Evolutionary conservation across 2,329 filamentous ascomycete species (phyloP).

Genomic region (Penicillium sp.): DNA sequence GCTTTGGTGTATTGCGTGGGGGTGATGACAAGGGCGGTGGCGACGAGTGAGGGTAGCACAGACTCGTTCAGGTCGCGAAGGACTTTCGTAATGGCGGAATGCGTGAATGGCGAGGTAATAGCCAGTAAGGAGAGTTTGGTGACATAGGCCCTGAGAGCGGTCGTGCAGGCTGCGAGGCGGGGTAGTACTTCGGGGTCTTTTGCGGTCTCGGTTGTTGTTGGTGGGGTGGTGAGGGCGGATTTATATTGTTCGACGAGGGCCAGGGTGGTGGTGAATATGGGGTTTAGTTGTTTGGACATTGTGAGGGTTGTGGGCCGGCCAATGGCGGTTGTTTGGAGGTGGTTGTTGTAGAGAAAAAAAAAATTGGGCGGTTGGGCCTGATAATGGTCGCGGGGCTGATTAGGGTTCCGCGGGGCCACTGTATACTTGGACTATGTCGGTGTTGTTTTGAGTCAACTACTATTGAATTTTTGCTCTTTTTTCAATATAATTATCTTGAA

Average conservation of each 20-base stretch:
- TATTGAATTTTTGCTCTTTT: not conserved
- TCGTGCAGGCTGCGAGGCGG: slow-evolving; percentile 70
- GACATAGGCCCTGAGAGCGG: slow-evolving; percentile 75
- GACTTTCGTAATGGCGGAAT: slow-evolving; percentile 70
- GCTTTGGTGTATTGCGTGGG: slow-evolving; percentile 62
- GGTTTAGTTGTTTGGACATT: slow-evolving; percentile 36
- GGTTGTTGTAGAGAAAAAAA: slow-evolving; percentile 23
- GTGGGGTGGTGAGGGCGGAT: slow-evolving; percentile 33
- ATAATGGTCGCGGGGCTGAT: slow-evolving; percentile 31
- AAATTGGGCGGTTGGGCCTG: slow-evolving; percentile 22
- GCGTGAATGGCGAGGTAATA: slow-evolving; percentile 83
- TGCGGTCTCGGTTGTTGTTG: slow-evolving; percentile 12
- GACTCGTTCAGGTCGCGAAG: slow-evolving; percentile 71
- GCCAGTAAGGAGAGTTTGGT: slow-evolving; percentile 87
- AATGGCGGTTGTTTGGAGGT: slow-evolving; percentile 2
- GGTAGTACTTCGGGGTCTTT: slow-evolving; percentile 53
- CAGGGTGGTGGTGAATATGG: slow-evolving; percentile 35
- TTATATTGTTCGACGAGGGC: slow-evolving; percentile 44
- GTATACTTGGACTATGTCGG: slow-evolving; percentile 1
- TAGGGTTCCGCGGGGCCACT: slow-evolving; percentile 36
- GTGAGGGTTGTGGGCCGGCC: slow-evolving; percentile 10
- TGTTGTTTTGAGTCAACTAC: not conserved
- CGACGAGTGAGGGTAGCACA: slow-evolving; percentile 73
- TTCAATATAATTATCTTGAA: not conserved
- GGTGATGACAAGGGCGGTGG: slow-evolving; percentile 67